Percentiles rank a stretch among this genome's conserved stretches.
phyloP scores from a whole-genome alignment of 1,139 yeast species.

The Casaregolazyma lundiana region DNA sequence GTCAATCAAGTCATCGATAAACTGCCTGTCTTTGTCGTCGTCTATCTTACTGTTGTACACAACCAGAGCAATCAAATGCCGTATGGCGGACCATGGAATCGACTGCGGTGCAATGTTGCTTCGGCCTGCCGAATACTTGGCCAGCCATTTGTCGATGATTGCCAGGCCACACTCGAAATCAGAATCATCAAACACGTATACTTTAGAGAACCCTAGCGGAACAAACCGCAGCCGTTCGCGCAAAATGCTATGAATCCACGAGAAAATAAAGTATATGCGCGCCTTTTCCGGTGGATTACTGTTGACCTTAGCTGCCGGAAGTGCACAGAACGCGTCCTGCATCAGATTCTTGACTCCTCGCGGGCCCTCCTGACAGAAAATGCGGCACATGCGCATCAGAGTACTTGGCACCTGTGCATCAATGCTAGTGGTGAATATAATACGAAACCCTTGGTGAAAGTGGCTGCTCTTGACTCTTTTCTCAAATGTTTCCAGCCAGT shows the following conservation, averaged over 20 bases:
- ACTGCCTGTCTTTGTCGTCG: constrained; percentile 39
- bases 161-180: constrained; percentile 55
- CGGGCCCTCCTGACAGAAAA: constrained; percentile 55
- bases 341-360: constrained; percentile 55
- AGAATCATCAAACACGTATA: constrained; percentile 68
- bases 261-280: constrained; percentile 50
- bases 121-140: constrained; percentile 28
- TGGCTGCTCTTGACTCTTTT: constrained; percentile 38
- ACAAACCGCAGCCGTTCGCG: constrained; percentile 55
- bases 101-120: constrained; percentile 44
- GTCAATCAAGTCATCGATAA: constrained; percentile 30
- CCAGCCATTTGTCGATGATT: constrained; percentile 43
- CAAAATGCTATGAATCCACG: constrained; percentile 68
- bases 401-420: constrained; percentile 49
- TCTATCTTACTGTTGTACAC: constrained; percentile 76
- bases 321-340: constrained; percentile 33
- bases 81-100: constrained; percentile 57
- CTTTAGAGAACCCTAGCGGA: constrained; percentile 58
- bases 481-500: constrained; percentile 57
- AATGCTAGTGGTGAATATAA: constrained; percentile 59
- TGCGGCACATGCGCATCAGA: constrained; percentile 48
- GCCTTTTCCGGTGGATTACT: constrained; percentile 42
- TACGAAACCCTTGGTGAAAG: constrained; percentile 38
- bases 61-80: constrained; percentile 48
- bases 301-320: constrained; percentile 23